phyloP scores from a whole-genome alignment of 495 filamentous ascomycete genomes.

The Penicillium cosmopolitanum region DNA sequence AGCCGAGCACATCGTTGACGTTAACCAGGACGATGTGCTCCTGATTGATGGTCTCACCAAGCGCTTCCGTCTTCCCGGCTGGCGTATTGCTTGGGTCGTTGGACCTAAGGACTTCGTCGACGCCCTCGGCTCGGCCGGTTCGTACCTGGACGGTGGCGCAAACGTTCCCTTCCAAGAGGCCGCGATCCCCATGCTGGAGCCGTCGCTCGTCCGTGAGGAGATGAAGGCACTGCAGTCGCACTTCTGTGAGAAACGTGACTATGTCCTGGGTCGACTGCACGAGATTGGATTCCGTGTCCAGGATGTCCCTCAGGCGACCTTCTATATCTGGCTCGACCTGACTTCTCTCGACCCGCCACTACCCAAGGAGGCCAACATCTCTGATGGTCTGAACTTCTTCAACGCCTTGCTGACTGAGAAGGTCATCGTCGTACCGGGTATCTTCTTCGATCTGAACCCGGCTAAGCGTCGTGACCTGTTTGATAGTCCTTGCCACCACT shows the following conservation, averaged over 20 bases:
- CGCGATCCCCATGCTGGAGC: constrained; percentile 89
- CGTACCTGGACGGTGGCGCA: constrained; percentile 93
- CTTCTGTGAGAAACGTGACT: constrained; percentile 90
- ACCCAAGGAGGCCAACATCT: constrained; percentile 62
- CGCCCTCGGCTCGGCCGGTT: constrained; percentile 89
- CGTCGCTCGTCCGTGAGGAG: constrained; percentile 74
- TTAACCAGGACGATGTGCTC: constrained; percentile 77
- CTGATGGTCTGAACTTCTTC: constrained; percentile 96
- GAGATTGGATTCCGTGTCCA: constrained; percentile 84
- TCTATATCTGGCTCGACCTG: constrained; percentile 86
- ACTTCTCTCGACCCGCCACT: constrained; percentile 48
- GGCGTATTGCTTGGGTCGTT: constrained; percentile 95
- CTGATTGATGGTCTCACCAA: constrained; percentile 97
- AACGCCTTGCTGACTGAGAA: constrained; percentile 88
- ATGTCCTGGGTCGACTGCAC: constrained; percentile 73
- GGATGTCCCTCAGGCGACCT: constrained; percentile 83
- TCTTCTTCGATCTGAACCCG: constrained; percentile 84
- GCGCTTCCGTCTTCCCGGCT: constrained; percentile 93
- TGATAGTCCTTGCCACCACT: constrained; percentile 94
- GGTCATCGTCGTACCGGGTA: constrained; percentile 93
- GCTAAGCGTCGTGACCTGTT: constrained; percentile 88
- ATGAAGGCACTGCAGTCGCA: constrained; percentile 88
- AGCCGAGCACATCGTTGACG: constrained; percentile 78
- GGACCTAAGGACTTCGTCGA: constrained; percentile 97
- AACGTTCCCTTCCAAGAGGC: constrained; percentile 97